phyloP scores from a whole-genome alignment of 768 basidiomycete species.

The Hortiboletus campestris region DNA sequence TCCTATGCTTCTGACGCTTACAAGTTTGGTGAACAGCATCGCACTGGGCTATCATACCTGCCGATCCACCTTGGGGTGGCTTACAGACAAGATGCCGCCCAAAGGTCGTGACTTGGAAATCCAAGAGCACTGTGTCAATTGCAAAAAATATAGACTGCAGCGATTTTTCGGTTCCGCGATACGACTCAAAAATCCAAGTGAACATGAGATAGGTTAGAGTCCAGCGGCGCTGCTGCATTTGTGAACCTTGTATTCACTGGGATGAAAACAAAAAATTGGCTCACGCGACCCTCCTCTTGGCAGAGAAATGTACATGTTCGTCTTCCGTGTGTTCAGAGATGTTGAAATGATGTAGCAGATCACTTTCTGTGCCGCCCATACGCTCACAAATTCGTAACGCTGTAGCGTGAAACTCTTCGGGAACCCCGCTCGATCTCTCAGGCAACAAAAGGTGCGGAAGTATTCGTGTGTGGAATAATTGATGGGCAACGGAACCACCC shows the following conservation, averaged over 20 bases:
- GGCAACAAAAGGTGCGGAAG: conserved; percentile 33
- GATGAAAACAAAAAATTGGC: background rate
- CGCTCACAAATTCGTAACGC: conserved; percentile 28
- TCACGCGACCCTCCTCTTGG: conserved; percentile 25
- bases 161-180: conserved; percentile 3
- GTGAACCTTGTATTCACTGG: conserved; percentile 1
- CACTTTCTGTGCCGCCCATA: conserved; percentile 32
- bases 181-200: conserved; percentile 5
- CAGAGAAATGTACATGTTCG: conserved; percentile 6
- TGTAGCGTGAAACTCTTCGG: conserved; percentile 29
- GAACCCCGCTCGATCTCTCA: conserved; percentile 27
- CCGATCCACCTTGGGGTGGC: background rate
- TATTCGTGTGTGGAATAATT: conserved; percentile 35
- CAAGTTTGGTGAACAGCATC: background rate
- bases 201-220: conserved; percentile 4
- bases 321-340: background rate
- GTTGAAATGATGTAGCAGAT: conserved; percentile 6
- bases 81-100: background rate
- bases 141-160: conserved; percentile 4
- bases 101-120: background rate
- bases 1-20: background rate
- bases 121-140: conserved; percentile 8
- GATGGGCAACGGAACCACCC: conserved; percentile 36
- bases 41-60: background rate
- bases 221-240: conserved; percentile 14